A percentile compares a stretch with the other conserved stretches of the same genome.
Evolutionary conservation across 2,329 filamentous ascomycete genomes (phyloP).

Genomic region (Colletotrichum sp.): DNA sequence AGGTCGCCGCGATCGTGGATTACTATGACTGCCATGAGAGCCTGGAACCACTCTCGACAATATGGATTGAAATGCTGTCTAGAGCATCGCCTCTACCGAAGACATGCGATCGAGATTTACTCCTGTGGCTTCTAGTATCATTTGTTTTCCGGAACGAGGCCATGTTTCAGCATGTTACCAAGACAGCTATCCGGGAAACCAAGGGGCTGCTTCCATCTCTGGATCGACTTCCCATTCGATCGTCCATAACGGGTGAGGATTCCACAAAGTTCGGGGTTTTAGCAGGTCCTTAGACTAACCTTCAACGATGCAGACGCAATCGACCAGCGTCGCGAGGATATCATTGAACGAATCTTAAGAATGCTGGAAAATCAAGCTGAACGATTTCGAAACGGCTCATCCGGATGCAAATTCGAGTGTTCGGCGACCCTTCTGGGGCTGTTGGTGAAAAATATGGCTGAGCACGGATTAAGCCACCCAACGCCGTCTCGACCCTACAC

Average conservation of each 20-base stretch:
- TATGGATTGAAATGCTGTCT: conserved; percentile 17
- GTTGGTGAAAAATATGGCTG: neutral
- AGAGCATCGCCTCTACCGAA: neutral
- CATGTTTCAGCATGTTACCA: neutral
- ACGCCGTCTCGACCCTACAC: neutral
- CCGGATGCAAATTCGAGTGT: neutral
- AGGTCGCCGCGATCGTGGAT: conserved; percentile 32
- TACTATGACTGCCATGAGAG: conserved; percentile 32
- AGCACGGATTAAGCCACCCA: neutral
- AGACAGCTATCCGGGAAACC: neutral
- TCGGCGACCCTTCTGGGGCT: neutral
- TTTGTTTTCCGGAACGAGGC: conserved; percentile 16
- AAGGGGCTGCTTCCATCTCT: neutral
- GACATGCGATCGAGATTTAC: neutral
- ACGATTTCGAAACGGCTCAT: neutral
- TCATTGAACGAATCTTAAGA: neutral
- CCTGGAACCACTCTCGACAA: conserved; percentile 10
- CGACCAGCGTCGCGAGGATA: neutral
- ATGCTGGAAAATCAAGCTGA: neutral
- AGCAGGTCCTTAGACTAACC: neutral
- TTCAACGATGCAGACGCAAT: neutral
- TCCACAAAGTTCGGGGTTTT: neutral
- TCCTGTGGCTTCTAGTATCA: conserved; percentile 20
- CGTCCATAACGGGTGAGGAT: neutral
- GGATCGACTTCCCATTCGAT: neutral